These are phyloP conservation scores for Pichia eremophila DNA, from an alignment of 805 yeast species.

Conservation along the genomic window DNA sequence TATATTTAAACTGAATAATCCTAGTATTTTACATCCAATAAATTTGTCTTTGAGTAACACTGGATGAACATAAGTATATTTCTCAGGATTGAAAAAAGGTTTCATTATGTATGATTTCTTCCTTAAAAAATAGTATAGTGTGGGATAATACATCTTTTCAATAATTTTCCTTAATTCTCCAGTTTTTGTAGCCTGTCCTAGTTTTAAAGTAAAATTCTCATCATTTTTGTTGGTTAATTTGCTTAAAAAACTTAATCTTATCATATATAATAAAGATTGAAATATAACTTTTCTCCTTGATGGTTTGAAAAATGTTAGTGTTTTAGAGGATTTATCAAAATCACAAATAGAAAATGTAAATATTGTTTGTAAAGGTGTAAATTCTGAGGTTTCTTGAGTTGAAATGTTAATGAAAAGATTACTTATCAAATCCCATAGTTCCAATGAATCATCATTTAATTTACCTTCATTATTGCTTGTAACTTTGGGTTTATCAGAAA, in stretches of 20 bases:
- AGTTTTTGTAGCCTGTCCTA: neutral
- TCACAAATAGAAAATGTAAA: conserved; percentile 1
- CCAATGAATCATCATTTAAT: neutral
- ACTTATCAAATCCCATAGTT: neutral
- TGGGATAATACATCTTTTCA: conserved; percentile 6
- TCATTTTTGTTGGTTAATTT: neutral
- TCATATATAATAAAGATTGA: conserved; percentile 2
- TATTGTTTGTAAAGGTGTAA: conserved; percentile 1
- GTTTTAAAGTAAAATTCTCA: neutral
- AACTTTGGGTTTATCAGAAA: neutral
- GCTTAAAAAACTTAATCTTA: conserved; percentile 2
- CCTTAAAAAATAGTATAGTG: conserved; percentile 2
- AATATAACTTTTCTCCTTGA: neutral
- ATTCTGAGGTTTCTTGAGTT: neutral
- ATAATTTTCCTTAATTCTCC: conserved; percentile 3
- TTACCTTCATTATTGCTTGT: neutral
- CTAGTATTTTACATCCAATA: conserved; percentile 5
- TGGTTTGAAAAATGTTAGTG: conserved; percentile 1
- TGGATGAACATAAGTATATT: conserved; percentile 5
- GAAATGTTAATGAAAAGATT: neutral
- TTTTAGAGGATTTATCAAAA: neutral
- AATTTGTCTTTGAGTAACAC: conserved; percentile 1
- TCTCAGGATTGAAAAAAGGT: conserved; percentile 6
- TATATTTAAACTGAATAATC: conserved; percentile 2
- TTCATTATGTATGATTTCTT: neutral